A percentile compares a stretch with the other conserved stretches of the same genome.
phyloP scores from a whole-genome alignment of 495 filamentous ascomycete species.

The Trichoderma parareesei region DNA sequence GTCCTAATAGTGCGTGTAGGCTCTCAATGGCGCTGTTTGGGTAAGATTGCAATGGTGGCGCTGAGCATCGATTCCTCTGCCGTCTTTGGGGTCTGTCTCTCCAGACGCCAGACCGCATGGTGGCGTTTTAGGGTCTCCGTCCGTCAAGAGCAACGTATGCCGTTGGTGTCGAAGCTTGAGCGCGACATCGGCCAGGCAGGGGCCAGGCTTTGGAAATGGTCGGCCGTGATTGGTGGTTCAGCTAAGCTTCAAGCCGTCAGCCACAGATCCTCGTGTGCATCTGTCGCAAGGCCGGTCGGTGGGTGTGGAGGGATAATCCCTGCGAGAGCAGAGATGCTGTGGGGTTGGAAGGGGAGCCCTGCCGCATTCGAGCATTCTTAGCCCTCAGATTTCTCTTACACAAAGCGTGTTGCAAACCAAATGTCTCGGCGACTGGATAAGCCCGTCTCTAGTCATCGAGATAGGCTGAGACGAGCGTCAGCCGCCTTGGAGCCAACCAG shows the following conservation, averaged over 20 bases:
- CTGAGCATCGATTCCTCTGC: not conserved
- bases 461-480: constrained; percentile 8
- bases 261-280: constrained; percentile 10
- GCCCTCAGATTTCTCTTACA: constrained; percentile 7
- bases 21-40: not conserved
- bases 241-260: constrained; percentile 9
- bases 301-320: not conserved
- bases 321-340: constrained; percentile 4
- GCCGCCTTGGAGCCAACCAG: constrained; percentile 3
- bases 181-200: constrained; percentile 8
- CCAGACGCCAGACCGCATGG: not conserved
- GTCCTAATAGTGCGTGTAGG: not conserved
- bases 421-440: constrained; percentile 9
- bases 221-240: not conserved
- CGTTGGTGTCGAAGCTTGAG: constrained; percentile 7
- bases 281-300: not conserved
- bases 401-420: constrained; percentile 8
- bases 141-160: not conserved
- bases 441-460: constrained; percentile 1
- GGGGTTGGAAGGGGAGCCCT: not conserved
- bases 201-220: not conserved
- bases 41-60: not conserved
- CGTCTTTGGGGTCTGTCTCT: not conserved
- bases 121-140: constrained; percentile 5
- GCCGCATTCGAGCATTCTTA: constrained; percentile 5